Evolutionary conservation across 495 filamentous ascomycete genomes (phyloP).

Genomic region (Neurospora sp.): DNA sequence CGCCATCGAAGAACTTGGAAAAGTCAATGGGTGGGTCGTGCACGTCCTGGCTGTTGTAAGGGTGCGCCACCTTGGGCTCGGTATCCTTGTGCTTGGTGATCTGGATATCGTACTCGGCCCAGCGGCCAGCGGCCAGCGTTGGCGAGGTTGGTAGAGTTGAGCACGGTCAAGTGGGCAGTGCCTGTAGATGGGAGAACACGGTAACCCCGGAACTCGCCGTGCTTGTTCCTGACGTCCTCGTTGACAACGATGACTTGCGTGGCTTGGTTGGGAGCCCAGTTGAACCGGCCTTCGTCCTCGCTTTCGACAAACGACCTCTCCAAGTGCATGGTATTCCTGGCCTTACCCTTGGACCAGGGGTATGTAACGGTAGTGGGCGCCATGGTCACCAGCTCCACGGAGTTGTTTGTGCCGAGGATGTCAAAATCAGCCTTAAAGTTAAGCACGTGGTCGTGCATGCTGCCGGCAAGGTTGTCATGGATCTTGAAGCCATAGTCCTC

Average conservation of each 20-base stretch:
- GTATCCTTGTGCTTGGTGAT: constrained; percentile 43
- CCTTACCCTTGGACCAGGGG: constrained; percentile 36
- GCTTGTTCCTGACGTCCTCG: constrained; percentile 39
- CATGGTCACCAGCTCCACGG: constrained; percentile 31
- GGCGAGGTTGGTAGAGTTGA: constrained; percentile 37
- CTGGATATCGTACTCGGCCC: constrained; percentile 41
- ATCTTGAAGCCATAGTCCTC: constrained; percentile 49
- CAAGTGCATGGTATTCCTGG: constrained; percentile 47
- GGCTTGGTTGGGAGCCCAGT: constrained; percentile 42
- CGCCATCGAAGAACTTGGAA: constrained; percentile 44
- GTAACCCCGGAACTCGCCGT: constrained; percentile 48
- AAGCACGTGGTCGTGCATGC: constrained; percentile 52
- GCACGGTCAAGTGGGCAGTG: constrained; percentile 36
- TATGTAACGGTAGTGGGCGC: constrained; percentile 27
- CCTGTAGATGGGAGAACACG: constrained; percentile 31
- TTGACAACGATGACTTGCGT: constrained; percentile 44
- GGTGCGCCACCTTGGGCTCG: constrained; percentile 37
- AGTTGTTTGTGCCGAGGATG: constrained; percentile 41
- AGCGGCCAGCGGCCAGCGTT: constrained; percentile 40
- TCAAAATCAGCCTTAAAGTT: constrained; percentile 51
- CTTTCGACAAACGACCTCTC: constrained; percentile 31
- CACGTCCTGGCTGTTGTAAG: constrained; percentile 38
- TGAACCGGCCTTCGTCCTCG: constrained; percentile 39
- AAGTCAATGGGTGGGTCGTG: constrained; percentile 46
- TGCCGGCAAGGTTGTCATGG: constrained; percentile 40